These are phyloP conservation scores for Jacaranda copaia DNA, from an alignment of 257 asterid species.

Conservation along the genomic window DNA sequence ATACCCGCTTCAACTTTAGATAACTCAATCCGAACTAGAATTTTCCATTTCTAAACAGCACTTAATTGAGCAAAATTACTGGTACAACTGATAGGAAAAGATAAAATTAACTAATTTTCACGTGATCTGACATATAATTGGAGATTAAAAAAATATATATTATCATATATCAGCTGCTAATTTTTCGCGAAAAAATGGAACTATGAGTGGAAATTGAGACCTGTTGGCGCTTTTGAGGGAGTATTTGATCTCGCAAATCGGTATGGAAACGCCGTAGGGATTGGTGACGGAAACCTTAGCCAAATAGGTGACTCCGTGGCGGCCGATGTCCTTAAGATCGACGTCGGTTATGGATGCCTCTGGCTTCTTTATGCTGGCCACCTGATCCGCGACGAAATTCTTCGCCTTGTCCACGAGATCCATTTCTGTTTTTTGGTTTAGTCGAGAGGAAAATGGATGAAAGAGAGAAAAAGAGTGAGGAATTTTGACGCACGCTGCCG, in stretches of 20 bases:
- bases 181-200: not conserved
- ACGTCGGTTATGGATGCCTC: constrained; percentile 75
- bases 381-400: constrained; percentile 57
- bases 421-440: constrained; percentile 32
- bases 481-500: not conserved
- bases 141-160: too few species aligned
- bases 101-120: too few species aligned
- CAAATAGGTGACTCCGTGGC: constrained; percentile 60
- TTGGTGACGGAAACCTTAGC: constrained; percentile 64
- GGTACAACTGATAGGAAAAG: too few species aligned
- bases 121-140: too few species aligned
- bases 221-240: constrained; percentile 65
- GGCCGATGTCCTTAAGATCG: constrained; percentile 64
- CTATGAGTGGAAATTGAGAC: constrained; percentile 32
- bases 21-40: not conserved
- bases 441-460: not conserved
- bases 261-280: constrained; percentile 64
- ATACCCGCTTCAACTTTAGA: not conserved
- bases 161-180: too few species aligned
- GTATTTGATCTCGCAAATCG: constrained; percentile 73
- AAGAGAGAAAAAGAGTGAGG: not conserved
- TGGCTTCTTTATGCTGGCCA: constrained; percentile 61
- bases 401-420: constrained; percentile 68
- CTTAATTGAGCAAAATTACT: too few species aligned
- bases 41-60: too few species aligned